These are phyloP conservation scores for Litchi chinensis DNA, from an alignment of 345 rosid genomes.

Conservation along the genomic window DNA sequence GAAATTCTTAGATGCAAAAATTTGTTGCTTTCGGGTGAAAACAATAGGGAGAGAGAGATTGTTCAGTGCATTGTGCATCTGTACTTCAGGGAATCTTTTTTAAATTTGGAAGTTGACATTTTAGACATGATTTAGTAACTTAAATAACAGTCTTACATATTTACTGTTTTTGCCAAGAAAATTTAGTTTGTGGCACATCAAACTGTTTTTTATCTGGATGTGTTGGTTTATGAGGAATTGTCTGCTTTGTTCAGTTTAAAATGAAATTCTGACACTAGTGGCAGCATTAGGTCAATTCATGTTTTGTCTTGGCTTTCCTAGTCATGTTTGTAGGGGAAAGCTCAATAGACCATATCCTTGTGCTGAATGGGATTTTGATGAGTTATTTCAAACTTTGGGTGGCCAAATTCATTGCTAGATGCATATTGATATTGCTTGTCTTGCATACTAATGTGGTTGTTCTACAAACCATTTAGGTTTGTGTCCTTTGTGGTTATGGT, in stretches of 20 bases:
- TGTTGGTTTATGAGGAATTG: too few species aligned
- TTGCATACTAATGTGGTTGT: conserved; percentile 4
- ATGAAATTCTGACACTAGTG: too few species aligned
- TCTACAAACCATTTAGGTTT: conserved; percentile 35
- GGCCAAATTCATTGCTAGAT: neutral
- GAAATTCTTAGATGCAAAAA: neutral
- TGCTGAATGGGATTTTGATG: neutral
- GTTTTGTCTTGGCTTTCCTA: too few species aligned
- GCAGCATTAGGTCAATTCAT: too few species aligned
- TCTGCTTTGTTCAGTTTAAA: too few species aligned
- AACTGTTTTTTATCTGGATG: neutral
- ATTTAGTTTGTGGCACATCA: neutral
- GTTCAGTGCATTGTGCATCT: neutral
- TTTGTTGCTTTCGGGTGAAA: too few species aligned
- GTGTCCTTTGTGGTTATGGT: conserved; percentile 59
- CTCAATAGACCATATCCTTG: too few species aligned
- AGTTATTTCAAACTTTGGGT: neutral
- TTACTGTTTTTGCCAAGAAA: neutral
- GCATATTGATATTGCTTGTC: neutral
- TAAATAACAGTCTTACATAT: neutral
- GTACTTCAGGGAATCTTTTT: neutral
- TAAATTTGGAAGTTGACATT: neutral
- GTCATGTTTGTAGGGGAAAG: too few species aligned
- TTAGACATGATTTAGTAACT: neutral
- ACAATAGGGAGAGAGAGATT: too few species aligned